Evolutionary conservation across 176 grass and related monocot genomes (phyloP).

Genomic region (Eragrostis nindensis): DNA sequence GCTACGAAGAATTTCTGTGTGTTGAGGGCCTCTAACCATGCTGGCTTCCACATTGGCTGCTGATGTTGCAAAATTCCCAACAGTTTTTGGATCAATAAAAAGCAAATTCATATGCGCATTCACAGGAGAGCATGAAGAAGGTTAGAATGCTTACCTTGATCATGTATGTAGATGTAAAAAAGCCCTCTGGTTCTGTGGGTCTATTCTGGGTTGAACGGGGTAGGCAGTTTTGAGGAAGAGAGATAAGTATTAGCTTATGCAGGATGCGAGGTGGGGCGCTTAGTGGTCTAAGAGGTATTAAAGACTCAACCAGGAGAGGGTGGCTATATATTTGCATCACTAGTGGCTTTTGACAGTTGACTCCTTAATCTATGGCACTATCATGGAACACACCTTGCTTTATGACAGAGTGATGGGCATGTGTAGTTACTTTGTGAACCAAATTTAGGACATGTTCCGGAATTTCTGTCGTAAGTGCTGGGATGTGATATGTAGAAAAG

Average conservation of each 20-base stretch:
- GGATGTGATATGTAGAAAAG: slow-evolving; percentile 32
- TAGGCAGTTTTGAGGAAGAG: slow-evolving; percentile 40
- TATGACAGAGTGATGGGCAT: slow-evolving; percentile 49
- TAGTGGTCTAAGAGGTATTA: slow-evolving; percentile 52
- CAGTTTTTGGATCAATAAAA: slow-evolving; percentile 33
- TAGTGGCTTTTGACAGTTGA: slow-evolving; percentile 54
- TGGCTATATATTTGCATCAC: slow-evolving; percentile 53
- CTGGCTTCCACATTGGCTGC: slow-evolving; percentile 82
- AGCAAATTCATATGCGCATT: slow-evolving; percentile 40
- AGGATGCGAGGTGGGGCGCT: slow-evolving; percentile 49
- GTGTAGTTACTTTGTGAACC: slow-evolving; percentile 56
- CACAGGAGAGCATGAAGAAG: slow-evolving; percentile 20
- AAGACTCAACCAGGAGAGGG: slow-evolving; percentile 30
- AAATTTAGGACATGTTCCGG: slow-evolving; percentile 56
- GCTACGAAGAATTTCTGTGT: slow-evolving; percentile 77
- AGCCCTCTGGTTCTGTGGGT: slow-evolving; percentile 36
- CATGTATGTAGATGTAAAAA: slow-evolving; percentile 49
- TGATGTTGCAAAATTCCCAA: slow-evolving; percentile 42
- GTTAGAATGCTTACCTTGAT: slow-evolving; percentile 72
- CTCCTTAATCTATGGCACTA: slow-evolving; percentile 65
- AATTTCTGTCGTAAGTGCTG: slow-evolving; percentile 50
- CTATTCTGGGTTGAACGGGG: slow-evolving; percentile 16
- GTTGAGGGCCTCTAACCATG: slow-evolving; percentile 89
- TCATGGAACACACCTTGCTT: slow-evolving; percentile 56
- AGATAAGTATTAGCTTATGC: slow-evolving; percentile 45